Conservation (phyloP, 805 yeast genomes). For the Ogataea pini region DNA sequence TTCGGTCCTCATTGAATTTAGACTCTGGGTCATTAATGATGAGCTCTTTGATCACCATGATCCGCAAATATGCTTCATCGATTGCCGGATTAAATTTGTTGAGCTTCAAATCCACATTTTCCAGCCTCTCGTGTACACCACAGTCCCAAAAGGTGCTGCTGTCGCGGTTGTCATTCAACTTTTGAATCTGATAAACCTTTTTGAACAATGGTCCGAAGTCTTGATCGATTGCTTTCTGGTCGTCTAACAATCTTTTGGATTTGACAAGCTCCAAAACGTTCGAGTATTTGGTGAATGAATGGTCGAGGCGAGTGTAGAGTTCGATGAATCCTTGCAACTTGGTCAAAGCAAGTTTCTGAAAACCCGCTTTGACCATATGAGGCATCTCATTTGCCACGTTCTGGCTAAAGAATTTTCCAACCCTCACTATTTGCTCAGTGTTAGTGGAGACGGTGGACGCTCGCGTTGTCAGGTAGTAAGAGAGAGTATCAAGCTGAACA, state of each 20-base stretch:
- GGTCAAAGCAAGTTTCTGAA: constrained; percentile 59
- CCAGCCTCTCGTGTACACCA: constrained; percentile 39
- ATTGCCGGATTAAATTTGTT: constrained; percentile 28
- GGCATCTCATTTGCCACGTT: constrained; percentile 54
- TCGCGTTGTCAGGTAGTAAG: constrained; percentile 53
- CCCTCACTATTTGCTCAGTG: constrained; percentile 36
- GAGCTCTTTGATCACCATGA: constrained; percentile 42
- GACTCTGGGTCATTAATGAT: constrained; percentile 37
- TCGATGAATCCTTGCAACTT: constrained; percentile 68
- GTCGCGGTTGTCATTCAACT: constrained; percentile 62
- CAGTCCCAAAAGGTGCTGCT: constrained; percentile 52
- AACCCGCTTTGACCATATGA: constrained; percentile 50
- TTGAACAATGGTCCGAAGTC: constrained; percentile 18
- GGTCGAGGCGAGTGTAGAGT: constrained; percentile 51
- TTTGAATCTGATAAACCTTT: constrained; percentile 24
- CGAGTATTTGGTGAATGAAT: constrained; percentile 50
- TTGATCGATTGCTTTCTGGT: constrained; percentile 15
- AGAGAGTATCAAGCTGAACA: constrained; percentile 72
- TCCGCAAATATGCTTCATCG: constrained; percentile 35
- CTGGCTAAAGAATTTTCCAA: constrained; percentile 49
- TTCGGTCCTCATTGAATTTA: constrained; percentile 27
- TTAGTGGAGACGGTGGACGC: constrained; percentile 42
- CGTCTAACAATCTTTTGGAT: constrained; percentile 35
- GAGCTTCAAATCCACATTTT: constrained; percentile 20
- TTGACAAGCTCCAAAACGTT: constrained; percentile 38